Evolutionary conservation across 768 basidiomycete genomes (phyloP).

Genomic region (Phallus indusiatus): DNA sequence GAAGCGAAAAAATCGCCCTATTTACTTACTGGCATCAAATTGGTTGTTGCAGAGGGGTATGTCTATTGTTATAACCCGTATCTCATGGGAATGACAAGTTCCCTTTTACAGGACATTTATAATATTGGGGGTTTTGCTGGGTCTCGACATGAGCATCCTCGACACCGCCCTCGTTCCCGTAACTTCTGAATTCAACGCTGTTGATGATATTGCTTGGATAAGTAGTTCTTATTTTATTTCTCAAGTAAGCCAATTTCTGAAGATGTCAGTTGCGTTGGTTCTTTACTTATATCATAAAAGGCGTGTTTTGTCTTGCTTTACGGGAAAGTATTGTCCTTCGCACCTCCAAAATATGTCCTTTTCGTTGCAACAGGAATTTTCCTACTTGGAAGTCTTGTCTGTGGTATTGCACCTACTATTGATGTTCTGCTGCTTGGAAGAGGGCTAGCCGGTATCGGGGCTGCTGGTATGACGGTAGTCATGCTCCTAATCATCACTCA

Average conservation of each 20-base stretch:
- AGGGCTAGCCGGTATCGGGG: constrained; percentile 11
- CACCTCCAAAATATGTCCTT: constrained; percentile 23
- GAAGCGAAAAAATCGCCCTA: no score
- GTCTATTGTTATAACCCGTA: no score
- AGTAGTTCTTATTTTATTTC: background rate
- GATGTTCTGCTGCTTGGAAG: constrained; percentile 11
- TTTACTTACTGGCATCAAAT: no score
- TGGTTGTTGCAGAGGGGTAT: no score
- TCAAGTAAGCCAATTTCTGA: background rate
- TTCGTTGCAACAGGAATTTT: constrained; percentile 8
- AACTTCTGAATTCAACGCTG: background rate
- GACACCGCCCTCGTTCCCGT: background rate
- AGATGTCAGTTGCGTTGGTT: background rate
- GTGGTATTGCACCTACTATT: constrained; percentile 9
- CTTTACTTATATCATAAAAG: constrained; percentile 13
- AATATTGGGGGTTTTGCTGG: background rate
- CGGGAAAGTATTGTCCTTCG: constrained; percentile 23
- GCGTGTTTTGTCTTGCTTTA: constrained; percentile 19
- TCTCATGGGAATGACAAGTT: no score
- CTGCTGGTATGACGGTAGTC: constrained; percentile 8
- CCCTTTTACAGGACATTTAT: background rate
- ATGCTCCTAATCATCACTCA: constrained; percentile 6
- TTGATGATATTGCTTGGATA: background rate
- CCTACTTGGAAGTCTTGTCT: constrained; percentile 11
- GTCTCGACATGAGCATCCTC: background rate